phyloP scores from a whole-genome alignment of 345 rosid species.

The Pistacia atlantica region DNA sequence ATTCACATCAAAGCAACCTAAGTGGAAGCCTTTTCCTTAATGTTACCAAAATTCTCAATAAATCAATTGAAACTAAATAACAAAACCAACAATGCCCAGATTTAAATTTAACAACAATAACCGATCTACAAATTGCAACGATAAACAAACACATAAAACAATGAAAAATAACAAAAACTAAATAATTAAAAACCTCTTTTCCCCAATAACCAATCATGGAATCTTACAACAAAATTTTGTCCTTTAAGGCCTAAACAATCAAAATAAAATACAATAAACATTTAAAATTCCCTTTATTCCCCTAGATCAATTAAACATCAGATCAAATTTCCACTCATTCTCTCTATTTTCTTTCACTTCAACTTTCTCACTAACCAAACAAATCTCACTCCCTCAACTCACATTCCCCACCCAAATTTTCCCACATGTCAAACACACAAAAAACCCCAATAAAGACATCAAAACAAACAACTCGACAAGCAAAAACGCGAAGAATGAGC shows the following conservation, averaged over 20 bases:
- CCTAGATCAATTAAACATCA: constrained; percentile 1
- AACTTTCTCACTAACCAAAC: constrained; percentile 12
- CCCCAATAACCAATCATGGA: no score
- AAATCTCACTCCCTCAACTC: background rate
- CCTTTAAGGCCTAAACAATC: background rate
- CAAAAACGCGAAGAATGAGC: background rate
- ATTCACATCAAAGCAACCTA: constrained; percentile 7
- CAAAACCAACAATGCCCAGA: constrained; percentile 1
- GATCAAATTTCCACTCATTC: constrained; percentile 14
- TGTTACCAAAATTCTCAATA: background rate
- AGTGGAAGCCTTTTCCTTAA: background rate
- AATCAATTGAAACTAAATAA: background rate
- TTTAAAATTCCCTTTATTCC: background rate
- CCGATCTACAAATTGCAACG: constrained; percentile 2
- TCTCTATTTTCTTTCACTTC: background rate
- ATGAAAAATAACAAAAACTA: background rate
- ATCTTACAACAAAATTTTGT: background rate
- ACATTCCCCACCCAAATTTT: constrained; percentile 7
- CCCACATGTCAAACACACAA: background rate
- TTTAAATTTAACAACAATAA: background rate
- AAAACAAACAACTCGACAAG: background rate
- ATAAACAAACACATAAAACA: background rate
- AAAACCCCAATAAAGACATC: background rate
- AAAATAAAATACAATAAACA: background rate
- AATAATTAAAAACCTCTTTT: no score